These are phyloP conservation scores for Hansenula sp. DNA, from an alignment of 1,139 yeast genomes.

Conservation along the genomic window DNA sequence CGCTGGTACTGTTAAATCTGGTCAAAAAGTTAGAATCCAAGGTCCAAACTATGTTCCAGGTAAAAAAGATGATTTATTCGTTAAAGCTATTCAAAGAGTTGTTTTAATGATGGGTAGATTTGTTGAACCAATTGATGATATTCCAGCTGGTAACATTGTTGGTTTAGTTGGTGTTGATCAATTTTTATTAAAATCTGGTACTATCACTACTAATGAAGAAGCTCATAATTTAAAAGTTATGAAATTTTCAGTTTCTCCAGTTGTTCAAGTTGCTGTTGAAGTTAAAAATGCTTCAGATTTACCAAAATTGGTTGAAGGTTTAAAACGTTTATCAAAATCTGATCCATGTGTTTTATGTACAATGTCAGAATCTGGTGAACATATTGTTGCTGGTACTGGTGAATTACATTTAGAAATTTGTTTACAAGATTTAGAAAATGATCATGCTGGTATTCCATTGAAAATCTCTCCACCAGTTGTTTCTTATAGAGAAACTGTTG, in stretches of 20 bases:
- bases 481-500: constrained; percentile 98
- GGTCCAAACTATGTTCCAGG: constrained; percentile 99
- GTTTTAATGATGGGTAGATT: constrained; percentile 99
- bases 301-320: constrained; percentile 99
- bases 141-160: constrained; percentile 99
- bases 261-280: constrained; percentile 99
- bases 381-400: constrained; percentile 99
- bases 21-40: constrained; percentile 99
- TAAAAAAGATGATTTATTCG: constrained; percentile 94
- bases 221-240: constrained; percentile 99
- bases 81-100: constrained; percentile 98
- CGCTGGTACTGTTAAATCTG: constrained; percentile 98
- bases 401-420: constrained; percentile 99
- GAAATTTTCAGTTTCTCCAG: constrained; percentile 99
- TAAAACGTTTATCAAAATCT: constrained; percentile 98
- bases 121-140: constrained; percentile 98
- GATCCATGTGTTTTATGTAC: constrained; percentile 95
- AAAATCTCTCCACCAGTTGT: constrained; percentile 98
- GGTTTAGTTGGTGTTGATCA: constrained; percentile 99
- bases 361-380: constrained; percentile 97
- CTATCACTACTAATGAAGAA: constrained; percentile 93
- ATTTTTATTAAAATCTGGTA: constrained; percentile 99
- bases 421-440: constrained; percentile 92
- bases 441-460: constrained; percentile 99
- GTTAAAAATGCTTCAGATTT: constrained; percentile 99